Base-by-base conservation (phyloP, 2,329 filamentous ascomycete genomes). In the Zarea fungicola region DNA sequence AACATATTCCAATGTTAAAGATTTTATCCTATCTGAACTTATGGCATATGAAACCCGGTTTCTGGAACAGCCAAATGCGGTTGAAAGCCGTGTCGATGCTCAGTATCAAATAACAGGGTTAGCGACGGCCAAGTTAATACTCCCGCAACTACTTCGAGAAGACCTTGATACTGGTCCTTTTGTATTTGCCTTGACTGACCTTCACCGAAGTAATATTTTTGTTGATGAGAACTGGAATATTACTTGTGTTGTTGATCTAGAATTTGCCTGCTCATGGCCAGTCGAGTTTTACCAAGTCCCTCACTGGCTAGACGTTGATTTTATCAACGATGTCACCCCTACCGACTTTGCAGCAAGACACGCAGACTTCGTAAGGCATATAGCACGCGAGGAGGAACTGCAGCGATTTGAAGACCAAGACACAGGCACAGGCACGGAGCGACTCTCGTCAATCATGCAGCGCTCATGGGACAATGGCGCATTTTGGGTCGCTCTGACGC, bases 191-290 rank as follows among this genome's bases (percentile, higher is more conserved):
- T 59, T 72, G 9, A 70, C 65, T 19, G 68, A 73, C 51, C 51
- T 71, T 18, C 67, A 70, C 37, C 55, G 59, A 40, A 66, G 65
- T 49, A 72, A 73, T 48, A 64, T 68, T 13, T 61, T 68, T 42
- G 63, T 68, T 5, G 64, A 69, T 47, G 42, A 59, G 13, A 43
- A 65, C 32, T 67, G 63, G 62, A 59, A 64, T 39, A 54, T 68
- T 28, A 62, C 54, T 26, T 53, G 44, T 39, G 42, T 68, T 10
- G 59, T 68, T 50, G 65, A 68, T 42, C 56, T 66, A 4, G 64
- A 69, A 52, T 68, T 60, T 60, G 57, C 60, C 19, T 61, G 54
- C 36, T 52, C 60, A 13, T 49, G 47, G n/a, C 60, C 62, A 13
- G 31, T 60, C 10, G 62, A 67, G 48, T 62, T 65, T 54, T 39